phyloP scores from a whole-genome alignment of 2,329 filamentous ascomycete genomes.

The Fusarium protoensiforme region DNA sequence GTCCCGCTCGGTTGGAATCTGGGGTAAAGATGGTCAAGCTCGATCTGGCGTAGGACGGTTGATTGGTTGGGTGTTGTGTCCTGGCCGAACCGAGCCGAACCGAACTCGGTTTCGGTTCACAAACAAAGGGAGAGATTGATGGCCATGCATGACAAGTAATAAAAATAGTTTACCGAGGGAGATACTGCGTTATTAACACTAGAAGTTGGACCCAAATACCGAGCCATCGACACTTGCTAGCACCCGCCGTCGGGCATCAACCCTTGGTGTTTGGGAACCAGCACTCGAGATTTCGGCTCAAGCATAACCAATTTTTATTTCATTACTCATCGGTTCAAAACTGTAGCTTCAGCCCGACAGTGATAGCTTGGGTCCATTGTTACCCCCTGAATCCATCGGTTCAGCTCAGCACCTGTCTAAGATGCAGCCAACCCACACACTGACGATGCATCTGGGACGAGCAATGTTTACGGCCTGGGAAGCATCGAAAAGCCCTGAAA shows the following conservation, averaged over 20 bases:
- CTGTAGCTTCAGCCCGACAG: too few relatives aligned
- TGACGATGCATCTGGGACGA: not conserved
- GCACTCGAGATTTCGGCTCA: not conserved
- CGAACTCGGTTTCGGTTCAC: not conserved
- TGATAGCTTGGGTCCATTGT: too few relatives aligned
- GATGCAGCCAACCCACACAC: not conserved
- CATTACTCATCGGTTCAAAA: too few relatives aligned
- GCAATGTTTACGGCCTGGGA: not conserved
- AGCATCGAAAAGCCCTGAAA: not conserved
- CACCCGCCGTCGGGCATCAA: not conserved
- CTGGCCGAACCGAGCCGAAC: not conserved
- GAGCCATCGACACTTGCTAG: not conserved
- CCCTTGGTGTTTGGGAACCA: not conserved
- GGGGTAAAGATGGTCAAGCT: not conserved
- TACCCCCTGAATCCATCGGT: not conserved
- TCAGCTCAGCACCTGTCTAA: not conserved
- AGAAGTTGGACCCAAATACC: not conserved
- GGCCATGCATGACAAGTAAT: not conserved
- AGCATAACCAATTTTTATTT: not conserved
- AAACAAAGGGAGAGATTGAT: not conserved
- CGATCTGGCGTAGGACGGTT: not conserved
- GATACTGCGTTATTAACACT: not conserved
- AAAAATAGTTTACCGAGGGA: not conserved
- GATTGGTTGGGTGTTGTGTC: not conserved
- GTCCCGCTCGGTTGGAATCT: not conserved